Conservation (phyloP, 352 stramenopile genomes). For the Globisporangium apiculatum region DNA sequence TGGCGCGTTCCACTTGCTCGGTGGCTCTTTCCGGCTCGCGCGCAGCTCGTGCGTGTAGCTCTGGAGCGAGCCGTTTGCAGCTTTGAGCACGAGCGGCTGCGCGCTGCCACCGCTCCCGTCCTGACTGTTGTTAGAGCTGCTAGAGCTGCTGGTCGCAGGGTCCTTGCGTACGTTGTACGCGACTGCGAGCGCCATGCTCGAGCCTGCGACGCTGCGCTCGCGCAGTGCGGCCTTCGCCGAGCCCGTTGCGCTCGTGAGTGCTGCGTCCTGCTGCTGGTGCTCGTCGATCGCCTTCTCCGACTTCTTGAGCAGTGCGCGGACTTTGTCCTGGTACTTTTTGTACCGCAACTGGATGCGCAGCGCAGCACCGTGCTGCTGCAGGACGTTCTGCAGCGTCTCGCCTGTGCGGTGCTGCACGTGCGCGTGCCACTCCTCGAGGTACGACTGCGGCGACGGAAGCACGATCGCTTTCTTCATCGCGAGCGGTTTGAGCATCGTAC, state of each 20-base stretch:
- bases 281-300: constrained; percentile 26
- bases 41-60: constrained; percentile 13
- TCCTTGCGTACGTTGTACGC: constrained; percentile 31
- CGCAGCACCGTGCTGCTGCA: constrained; percentile 33
- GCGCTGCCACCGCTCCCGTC: neutral
- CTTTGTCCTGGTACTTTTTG: constrained; percentile 63
- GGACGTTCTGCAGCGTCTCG: constrained; percentile 13
- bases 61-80: constrained; percentile 10
- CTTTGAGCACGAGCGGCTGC: constrained; percentile 9
- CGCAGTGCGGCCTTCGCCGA: constrained; percentile 18
- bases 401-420: constrained; percentile 22
- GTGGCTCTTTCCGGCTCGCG: constrained; percentile 1
- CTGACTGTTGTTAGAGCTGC: neutral
- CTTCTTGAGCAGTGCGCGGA: constrained; percentile 53
- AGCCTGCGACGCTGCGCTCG: constrained; percentile 31
- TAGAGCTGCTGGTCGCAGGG: neutral
- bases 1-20: constrained; percentile 8
- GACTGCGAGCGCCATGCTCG: constrained; percentile 55
- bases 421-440: constrained; percentile 31
- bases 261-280: constrained; percentile 16
- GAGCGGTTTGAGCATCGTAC: constrained; percentile 29
- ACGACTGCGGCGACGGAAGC: constrained; percentile 24
- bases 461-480: constrained; percentile 34
- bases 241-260: constrained; percentile 13
- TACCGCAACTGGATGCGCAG: constrained; percentile 69